Conservation (phyloP, 371 early-diverging fungal genomes). For the Zopfochytrium polystomum region DNA sequence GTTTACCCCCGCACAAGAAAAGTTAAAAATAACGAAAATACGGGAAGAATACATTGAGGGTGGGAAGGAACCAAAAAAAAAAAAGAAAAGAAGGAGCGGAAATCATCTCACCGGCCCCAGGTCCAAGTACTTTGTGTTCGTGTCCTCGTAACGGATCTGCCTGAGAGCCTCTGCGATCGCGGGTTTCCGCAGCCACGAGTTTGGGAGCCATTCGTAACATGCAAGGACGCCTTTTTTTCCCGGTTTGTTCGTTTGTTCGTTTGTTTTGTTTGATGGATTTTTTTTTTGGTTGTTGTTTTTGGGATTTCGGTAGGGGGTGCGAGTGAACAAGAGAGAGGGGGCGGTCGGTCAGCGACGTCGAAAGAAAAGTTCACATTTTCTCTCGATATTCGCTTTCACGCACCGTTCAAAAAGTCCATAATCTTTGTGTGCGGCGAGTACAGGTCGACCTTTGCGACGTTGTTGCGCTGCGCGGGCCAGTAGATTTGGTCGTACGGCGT, state of each 20-base stretch:
- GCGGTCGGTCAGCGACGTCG: too few relatives aligned
- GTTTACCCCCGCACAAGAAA: too few relatives aligned
- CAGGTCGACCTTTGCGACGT: conserved; percentile 77
- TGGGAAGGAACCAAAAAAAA: too few relatives aligned
- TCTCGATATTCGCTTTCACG: conserved; percentile 3
- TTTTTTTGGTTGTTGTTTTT: too few relatives aligned
- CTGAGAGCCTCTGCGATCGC: conserved; percentile 73
- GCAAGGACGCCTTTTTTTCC: conserved; percentile 56
- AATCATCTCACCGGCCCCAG: conserved; percentile 71
- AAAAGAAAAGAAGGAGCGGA: not conserved
- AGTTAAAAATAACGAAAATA: conserved; percentile 6
- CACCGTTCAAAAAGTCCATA: conserved; percentile 71
- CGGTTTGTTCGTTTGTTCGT: too few relatives aligned
- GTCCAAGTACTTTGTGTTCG: conserved; percentile 83
- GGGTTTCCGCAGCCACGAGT: conserved; percentile 58
- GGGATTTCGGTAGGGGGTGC: too few relatives aligned
- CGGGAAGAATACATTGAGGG: not conserved
- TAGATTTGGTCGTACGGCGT: conserved; percentile 77
- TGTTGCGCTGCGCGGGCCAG: conserved; percentile 80
- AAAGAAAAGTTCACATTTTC: not conserved
- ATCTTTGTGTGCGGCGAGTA: conserved; percentile 81
- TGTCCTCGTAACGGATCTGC: conserved; percentile 84
- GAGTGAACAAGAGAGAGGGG: too few relatives aligned
- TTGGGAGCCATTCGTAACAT: conserved; percentile 63
- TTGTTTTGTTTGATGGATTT: too few relatives aligned